Base-by-base conservation (phyloP, 2,329 filamentous ascomycete species). In the Cladosporium halotolerans region DNA sequence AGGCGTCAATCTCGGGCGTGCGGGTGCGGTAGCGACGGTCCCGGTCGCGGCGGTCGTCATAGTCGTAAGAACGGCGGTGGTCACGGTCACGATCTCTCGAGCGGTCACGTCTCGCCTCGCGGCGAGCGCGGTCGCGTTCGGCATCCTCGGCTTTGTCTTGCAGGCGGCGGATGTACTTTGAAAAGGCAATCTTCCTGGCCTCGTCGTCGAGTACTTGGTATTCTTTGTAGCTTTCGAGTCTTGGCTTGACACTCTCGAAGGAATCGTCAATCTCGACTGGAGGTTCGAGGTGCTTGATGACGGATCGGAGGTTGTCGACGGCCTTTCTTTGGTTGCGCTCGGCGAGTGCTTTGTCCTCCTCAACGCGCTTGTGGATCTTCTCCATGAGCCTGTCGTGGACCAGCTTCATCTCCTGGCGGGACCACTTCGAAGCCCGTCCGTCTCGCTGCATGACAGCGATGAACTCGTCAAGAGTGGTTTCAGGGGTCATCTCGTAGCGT, bases 401-500 rank as follows among this genome's bases (percentile, higher is more conserved):
- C 61, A 93, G 78, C 63, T 79, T 79, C 63, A 95, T 76, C 55
- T 85, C 84, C 60, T 95, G 88, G 65, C 81, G 80, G 68, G 91
- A 84, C 79, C 96, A 85, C 76, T 86, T 85, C 79, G 88, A 84
- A 77, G 90, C 95, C 68, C 89, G 89, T 66, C 84, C 82, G 78
- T 97, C 90, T 77, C 84, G 83, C 70, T 84, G 85, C 79, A 97
- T 84, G 63, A 93, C 77, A 66, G 81, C 77, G 68, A 85, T 76
- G 75, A 97, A 97, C 66, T 96, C 90, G 67, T 95, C 87, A 70
- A 95, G 84, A 44, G 88, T 85, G 64, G 91, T 96, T 65, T 88
- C 86, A 58, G 86, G 79, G 60, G 86, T 90, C 64, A 97, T 83
- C 71, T 96, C 91, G 79, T 89, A 96, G 65, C 85, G 88, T 76